Evolutionary conservation across 805 yeast genomes (phyloP).

Genomic region (Zygotorulaspora chibaensis): DNA sequence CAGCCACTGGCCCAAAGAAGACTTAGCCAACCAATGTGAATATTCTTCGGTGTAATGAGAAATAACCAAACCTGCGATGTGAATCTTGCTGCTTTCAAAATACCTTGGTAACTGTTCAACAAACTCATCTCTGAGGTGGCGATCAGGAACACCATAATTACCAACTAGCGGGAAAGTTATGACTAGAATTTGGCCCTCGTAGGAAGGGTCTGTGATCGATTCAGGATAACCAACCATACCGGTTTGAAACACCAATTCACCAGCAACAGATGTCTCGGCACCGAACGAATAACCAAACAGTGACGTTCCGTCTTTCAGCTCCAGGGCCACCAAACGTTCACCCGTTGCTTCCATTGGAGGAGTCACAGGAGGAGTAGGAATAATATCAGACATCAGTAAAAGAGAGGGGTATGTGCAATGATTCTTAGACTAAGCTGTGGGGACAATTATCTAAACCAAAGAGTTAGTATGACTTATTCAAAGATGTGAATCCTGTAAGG

Average conservation of each 20-base stretch:
- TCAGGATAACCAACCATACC: constrained; percentile 99
- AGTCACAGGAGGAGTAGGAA: constrained; percentile 75
- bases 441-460: constrained; percentile 7
- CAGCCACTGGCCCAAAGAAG: constrained; percentile 92
- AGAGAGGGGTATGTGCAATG: constrained; percentile 5
- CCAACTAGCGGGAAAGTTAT: constrained; percentile 96
- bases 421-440: constrained; percentile 2
- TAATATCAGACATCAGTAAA: constrained; percentile 36
- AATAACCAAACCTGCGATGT: constrained; percentile 93
- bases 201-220: constrained; percentile 96
- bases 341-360: constrained; percentile 85
- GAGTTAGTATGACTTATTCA: constrained; percentile 2
- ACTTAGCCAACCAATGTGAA: constrained; percentile 88
- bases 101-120: constrained; percentile 77
- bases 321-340: constrained; percentile 80
- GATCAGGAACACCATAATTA: constrained; percentile 98
- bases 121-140: constrained; percentile 66
- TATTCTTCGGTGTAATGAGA: constrained; percentile 96
- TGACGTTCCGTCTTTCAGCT: constrained; percentile 78
- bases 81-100: constrained; percentile 89
- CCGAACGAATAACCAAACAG: constrained; percentile 97
- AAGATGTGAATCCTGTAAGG: too few relatives aligned
- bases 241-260: constrained; percentile 98
- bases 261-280: constrained; percentile 82
- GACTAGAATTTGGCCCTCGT: constrained; percentile 94